Percentiles rank a stretch among this genome's conserved stretches.
Evolutionary conservation across 2,329 filamentous ascomycete species (phyloP).

Genomic region (Leptoxyphium fumago): DNA sequence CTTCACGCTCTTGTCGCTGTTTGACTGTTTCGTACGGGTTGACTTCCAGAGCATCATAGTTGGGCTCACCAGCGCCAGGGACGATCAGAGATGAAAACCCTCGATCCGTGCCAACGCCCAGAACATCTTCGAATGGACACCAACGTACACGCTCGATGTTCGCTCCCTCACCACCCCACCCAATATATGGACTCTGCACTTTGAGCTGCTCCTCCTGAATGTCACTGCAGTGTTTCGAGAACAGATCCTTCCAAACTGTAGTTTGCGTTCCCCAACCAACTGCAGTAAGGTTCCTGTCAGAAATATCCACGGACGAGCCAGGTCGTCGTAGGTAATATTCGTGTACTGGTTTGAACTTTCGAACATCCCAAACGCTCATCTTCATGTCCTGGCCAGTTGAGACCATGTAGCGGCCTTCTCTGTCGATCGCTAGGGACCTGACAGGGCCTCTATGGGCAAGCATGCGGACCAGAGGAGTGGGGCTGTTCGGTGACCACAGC

Average conservation of each 20-base stretch:
- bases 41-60: slow-evolving; percentile 83
- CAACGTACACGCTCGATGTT: slow-evolving; percentile 68
- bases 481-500: slow-evolving; percentile 86
- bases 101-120: slow-evolving; percentile 69
- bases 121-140: slow-evolving; percentile 89
- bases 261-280: slow-evolving; percentile 84
- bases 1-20: slow-evolving; percentile 84
- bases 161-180: slow-evolving; percentile 76
- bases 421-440: slow-evolving; percentile 67
- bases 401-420: slow-evolving; percentile 90
- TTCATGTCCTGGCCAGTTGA: slow-evolving; percentile 77
- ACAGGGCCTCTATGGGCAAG: slow-evolving; percentile 83
- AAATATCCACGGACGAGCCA: slow-evolving; percentile 71
- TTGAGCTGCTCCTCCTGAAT: slow-evolving; percentile 52
- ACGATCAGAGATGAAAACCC: slow-evolving; percentile 86
- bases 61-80: slow-evolving; percentile 89
- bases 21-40: slow-evolving; percentile 93
- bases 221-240: slow-evolving; percentile 45
- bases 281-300: slow-evolving; percentile 73
- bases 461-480: slow-evolving; percentile 77
- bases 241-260: slow-evolving; percentile 82
- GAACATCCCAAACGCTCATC: slow-evolving; percentile 92
- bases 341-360: slow-evolving; percentile 86
- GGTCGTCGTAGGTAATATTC: slow-evolving; percentile 75
- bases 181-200: slow-evolving; percentile 79